Conservation (phyloP, 257 asterid species). For the Nicotiana undulata region DNA sequence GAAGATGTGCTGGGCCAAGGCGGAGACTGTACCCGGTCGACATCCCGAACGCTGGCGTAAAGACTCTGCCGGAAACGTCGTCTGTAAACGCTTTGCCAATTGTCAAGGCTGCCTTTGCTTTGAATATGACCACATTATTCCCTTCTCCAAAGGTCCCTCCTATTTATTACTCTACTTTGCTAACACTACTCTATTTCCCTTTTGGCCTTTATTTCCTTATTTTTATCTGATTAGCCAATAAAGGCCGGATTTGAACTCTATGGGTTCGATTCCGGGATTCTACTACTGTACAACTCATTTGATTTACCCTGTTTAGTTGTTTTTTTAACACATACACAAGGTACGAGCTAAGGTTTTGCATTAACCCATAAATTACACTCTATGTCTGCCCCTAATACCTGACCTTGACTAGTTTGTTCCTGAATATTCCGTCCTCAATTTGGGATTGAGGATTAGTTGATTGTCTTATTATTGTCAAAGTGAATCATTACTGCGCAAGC, state of each 20-base stretch:
- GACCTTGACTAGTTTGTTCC: background rate
- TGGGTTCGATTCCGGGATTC: no score
- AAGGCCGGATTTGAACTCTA: no score
- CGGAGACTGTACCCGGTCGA: conserved; percentile 77
- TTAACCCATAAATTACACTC: no score
- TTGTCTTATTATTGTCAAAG: background rate
- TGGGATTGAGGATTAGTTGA: background rate
- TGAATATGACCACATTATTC: conserved; percentile 85
- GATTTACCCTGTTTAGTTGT: no score
- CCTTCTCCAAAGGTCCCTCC: conserved; percentile 72
- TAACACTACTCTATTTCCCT: background rate
- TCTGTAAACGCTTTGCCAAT: conserved; percentile 86
- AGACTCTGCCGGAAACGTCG: conserved; percentile 88
- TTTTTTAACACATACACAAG: no score
- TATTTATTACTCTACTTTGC: background rate
- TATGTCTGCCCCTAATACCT: no score
- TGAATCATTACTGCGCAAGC: background rate
- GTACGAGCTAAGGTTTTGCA: no score
- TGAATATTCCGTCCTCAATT: background rate
- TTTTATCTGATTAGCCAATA: background rate
- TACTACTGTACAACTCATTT: no score
- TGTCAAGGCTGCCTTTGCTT: conserved; percentile 95
- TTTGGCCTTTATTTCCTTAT: background rate
- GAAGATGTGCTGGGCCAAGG: conserved; percentile 67
- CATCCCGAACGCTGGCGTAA: conserved; percentile 99